Percentiles rank a stretch among this genome's conserved stretches.
Evolutionary conservation across 1,284 basidiomycete species (phyloP).

Genomic region (Phlebopus sp.): DNA sequence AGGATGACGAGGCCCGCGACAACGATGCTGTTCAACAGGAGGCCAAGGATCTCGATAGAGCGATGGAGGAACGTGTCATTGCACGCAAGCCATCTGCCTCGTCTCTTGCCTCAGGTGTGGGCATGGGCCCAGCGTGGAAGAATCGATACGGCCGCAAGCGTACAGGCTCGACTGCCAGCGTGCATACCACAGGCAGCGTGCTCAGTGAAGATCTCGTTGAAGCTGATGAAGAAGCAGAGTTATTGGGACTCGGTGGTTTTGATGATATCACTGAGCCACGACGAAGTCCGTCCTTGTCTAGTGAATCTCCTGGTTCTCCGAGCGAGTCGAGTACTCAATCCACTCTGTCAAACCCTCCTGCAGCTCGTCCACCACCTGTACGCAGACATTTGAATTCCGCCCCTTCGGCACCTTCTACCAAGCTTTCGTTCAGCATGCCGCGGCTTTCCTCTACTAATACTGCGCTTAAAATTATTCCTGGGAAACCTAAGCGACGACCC

Average conservation of each 20-base stretch:
- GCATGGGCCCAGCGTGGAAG: slow-evolving; percentile 66
- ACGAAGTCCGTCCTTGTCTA: slow-evolving; percentile 33
- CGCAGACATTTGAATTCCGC: slow-evolving; percentile 15
- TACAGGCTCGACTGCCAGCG: slow-evolving; percentile 69
- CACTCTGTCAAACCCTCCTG: slow-evolving; percentile 9
- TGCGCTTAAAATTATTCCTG: slow-evolving; percentile 45
- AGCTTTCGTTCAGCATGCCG: slow-evolving; percentile 47
- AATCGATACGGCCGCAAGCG: slow-evolving; percentile 66
- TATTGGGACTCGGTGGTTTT: slow-evolving; percentile 68
- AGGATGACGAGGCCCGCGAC: slow-evolving; percentile 51
- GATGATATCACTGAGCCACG: slow-evolving; percentile 43
- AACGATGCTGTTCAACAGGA: slow-evolving; percentile 64
- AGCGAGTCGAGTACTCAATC: slow-evolving; percentile 20
- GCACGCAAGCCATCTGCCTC: slow-evolving; percentile 70
- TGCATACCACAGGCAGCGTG: slow-evolving; percentile 60
- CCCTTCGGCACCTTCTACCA: slow-evolving; percentile 40
- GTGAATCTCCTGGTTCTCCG: slow-evolving; percentile 33
- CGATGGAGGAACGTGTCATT: slow-evolving; percentile 77
- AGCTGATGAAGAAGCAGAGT: slow-evolving; percentile 71
- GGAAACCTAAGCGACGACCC: slow-evolving; percentile 57
- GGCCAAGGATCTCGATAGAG: slow-evolving; percentile 72
- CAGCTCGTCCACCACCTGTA: slow-evolving; percentile 13
- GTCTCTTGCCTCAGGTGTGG: slow-evolving; percentile 59
- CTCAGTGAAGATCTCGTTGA: slow-evolving; percentile 78
- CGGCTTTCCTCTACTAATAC: slow-evolving; percentile 46